These are phyloP conservation scores for Hymenoscyphus linearis DNA, from an alignment of 2,329 filamentous ascomycete genomes.

Conservation along the genomic window DNA sequence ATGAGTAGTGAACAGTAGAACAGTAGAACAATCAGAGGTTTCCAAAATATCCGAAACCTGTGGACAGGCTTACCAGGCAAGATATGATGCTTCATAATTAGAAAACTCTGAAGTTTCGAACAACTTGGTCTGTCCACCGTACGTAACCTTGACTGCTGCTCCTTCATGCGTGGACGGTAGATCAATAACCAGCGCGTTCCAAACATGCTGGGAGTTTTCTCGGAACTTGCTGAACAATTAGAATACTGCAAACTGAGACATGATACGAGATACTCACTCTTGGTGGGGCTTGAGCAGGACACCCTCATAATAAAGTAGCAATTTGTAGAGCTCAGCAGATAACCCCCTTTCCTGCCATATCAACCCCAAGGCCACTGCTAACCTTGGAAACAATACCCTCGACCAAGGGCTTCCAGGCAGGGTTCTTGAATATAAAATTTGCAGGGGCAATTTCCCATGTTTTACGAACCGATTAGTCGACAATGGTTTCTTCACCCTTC, in stretches of 20 bases:
- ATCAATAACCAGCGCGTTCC: conserved; percentile 46
- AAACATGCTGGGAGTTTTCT: conserved; percentile 44
- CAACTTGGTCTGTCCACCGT: conserved; percentile 32
- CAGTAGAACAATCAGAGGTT: too few species aligned
- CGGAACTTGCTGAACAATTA: conserved; percentile 26
- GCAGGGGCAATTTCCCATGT: conserved; percentile 39
- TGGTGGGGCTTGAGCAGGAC: conserved; percentile 44
- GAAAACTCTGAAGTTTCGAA: conserved; percentile 8
- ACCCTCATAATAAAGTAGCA: conserved; percentile 46
- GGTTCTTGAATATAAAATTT: conserved; percentile 36
- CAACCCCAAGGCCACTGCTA: conserved; percentile 32
- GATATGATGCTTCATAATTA: conserved; percentile 2
- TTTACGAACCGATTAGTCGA: conserved; percentile 38
- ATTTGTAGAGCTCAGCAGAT: conserved; percentile 40
- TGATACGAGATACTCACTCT: conserved; percentile 27
- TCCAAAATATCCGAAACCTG: too few species aligned
- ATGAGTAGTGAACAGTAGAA: too few species aligned
- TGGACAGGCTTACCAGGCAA: too few species aligned
- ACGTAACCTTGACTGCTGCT: conserved; percentile 40
- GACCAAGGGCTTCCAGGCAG: conserved; percentile 33
- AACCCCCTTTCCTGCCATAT: conserved; percentile 19
- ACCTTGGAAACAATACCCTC: conserved; percentile 24
- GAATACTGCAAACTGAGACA: not conserved
- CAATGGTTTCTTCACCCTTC: conserved; percentile 36
- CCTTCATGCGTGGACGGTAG: conserved; percentile 44